phyloP scores from a whole-genome alignment of 2,329 filamentous ascomycete genomes.

The Claviceps paspali region DNA sequence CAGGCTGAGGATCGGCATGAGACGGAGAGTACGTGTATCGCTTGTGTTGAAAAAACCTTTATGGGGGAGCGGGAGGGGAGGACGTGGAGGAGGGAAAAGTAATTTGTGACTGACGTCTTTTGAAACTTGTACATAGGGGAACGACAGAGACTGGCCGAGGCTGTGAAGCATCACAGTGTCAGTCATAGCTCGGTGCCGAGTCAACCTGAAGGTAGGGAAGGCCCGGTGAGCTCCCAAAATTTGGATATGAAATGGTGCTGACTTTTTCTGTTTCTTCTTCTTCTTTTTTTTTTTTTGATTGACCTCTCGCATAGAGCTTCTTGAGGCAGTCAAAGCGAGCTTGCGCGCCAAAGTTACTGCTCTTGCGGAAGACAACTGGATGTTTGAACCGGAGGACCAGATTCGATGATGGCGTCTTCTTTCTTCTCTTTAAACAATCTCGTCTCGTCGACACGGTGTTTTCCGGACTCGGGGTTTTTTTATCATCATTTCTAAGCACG shows the following conservation, averaged over 20 bases:
- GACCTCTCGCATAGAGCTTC: conserved; percentile 38
- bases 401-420: conserved; percentile 15
- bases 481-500: background rate
- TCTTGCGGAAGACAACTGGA: conserved; percentile 76
- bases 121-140: conserved; percentile 35
- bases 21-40: conserved; percentile 31
- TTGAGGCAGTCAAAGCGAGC: conserved; percentile 54
- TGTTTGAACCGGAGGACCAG: conserved; percentile 61
- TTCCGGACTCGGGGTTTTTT: background rate
- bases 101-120: no score
- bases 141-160: conserved; percentile 43
- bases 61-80: no score
- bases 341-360: conserved; percentile 57
- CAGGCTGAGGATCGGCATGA: conserved; percentile 42
- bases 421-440: no score
- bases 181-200: conserved; percentile 39
- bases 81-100: no score
- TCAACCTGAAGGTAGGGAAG: conserved; percentile 46
- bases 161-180: conserved; percentile 44
- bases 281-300: background rate
- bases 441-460: no score
- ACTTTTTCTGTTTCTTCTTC: background rate
- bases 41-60: background rate
- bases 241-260: background rate
- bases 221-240: background rate